These are phyloP conservation scores for Volvox reticuliferus DNA, from an alignment of 139 green algal species.

Conservation along the genomic window DNA sequence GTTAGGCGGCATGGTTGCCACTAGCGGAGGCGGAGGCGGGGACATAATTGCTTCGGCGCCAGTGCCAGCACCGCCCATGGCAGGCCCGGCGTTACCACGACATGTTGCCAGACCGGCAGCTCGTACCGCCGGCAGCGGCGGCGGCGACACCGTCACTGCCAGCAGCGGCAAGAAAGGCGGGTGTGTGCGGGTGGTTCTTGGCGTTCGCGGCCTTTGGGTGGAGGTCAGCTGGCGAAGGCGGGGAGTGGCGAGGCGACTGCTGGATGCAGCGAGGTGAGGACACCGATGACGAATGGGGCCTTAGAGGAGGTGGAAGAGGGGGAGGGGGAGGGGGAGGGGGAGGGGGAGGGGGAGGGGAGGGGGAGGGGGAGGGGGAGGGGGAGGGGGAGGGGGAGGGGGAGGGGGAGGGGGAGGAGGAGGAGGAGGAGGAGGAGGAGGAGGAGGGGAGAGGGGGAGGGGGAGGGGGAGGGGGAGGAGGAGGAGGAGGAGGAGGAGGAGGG, in stretches of 20 bases:
- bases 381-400: background rate
- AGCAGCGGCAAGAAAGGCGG: background rate
- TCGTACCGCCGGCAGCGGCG: background rate
- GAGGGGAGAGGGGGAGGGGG: no score
- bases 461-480: no score
- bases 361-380: background rate
- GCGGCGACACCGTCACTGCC: background rate
- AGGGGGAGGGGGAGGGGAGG: no score
- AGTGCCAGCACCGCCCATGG: background rate
- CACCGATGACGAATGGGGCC: background rate
- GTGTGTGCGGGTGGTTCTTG: slow-evolving; percentile 3
- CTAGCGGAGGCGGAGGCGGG: background rate
- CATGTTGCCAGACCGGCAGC: no score
- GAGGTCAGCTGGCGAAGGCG: slow-evolving; percentile 20
- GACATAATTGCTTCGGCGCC: background rate
- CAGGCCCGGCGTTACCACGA: background rate
- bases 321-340: no score
- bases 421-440: background rate
- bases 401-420: background rate
- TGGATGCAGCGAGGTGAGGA: slow-evolving; percentile 42
- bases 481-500: background rate
- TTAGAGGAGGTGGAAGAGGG: background rate
- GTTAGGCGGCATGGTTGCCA: background rate
- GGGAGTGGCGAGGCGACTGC: slow-evolving; percentile 22
- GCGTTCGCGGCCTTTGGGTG: slow-evolving; percentile 42